Conservation (phyloP, 306 rosid species). For the Trifolium repens region DNA sequence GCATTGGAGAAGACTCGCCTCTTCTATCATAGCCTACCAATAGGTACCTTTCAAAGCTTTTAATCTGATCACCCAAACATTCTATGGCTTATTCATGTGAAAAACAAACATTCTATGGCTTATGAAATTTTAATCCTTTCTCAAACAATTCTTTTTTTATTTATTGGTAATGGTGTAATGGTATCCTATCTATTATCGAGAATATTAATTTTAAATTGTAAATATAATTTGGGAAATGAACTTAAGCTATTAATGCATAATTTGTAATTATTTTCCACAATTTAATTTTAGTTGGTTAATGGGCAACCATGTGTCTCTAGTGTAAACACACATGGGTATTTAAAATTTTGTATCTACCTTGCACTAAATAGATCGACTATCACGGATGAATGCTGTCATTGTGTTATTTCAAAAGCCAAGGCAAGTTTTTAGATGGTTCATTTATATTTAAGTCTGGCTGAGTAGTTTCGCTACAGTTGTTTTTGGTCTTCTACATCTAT, state of each 20-base stretch:
- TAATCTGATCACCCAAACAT: conserved; percentile 13
- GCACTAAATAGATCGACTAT: not conserved
- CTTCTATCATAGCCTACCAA: conserved; percentile 88
- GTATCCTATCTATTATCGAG: not conserved
- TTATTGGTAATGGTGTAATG: not conserved
- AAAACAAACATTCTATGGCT: not conserved
- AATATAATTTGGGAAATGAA: conserved; percentile 3
- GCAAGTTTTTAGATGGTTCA: not conserved
- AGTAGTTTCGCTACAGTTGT: not conserved
- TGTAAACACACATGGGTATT: not conserved
- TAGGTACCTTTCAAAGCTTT: conserved; percentile 58
- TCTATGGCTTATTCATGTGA: not conserved
- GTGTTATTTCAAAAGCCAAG: not conserved
- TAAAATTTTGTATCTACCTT: not conserved
- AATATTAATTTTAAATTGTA: not conserved
- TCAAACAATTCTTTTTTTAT: not conserved
- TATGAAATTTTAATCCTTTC: not conserved
- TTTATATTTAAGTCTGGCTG: not conserved
- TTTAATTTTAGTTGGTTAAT: not conserved
- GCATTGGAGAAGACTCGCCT: conserved; percentile 94
- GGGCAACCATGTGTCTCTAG: not conserved
- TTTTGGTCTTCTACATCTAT: not conserved
- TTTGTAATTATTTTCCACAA: not conserved
- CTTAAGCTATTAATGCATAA: not conserved
- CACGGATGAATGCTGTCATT: not conserved